A percentile compares a stretch with the other conserved stretches of the same genome.
Evolutionary conservation across 495 filamentous ascomycete genomes (phyloP).

Genomic region (Cercophora newfieldiana): DNA sequence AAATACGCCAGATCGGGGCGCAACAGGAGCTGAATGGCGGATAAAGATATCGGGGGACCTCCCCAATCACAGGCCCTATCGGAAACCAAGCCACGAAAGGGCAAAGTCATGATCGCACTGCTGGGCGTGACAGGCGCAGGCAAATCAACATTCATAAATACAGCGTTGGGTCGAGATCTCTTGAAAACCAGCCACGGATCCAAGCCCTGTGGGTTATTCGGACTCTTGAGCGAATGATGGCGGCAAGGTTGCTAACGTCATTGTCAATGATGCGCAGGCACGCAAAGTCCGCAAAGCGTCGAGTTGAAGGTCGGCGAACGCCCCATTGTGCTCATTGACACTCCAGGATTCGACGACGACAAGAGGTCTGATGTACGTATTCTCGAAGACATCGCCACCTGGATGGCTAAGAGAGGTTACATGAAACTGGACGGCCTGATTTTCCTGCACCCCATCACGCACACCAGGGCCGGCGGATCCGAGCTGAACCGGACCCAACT

Average conservation of each 20-base stretch:
- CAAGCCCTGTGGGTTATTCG: neutral
- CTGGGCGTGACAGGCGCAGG: constrained; percentile 1
- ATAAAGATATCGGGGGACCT: too few species aligned
- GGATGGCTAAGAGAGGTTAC: constrained; percentile 4
- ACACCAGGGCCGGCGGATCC: neutral
- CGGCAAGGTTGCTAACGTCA: neutral
- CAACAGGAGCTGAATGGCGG: too few species aligned
- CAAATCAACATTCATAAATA: neutral
- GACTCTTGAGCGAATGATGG: neutral
- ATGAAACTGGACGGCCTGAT: neutral
- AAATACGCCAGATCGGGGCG: too few species aligned
- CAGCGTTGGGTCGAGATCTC: neutral
- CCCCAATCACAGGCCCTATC: too few species aligned
- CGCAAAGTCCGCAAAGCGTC: neutral
- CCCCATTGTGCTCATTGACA: neutral
- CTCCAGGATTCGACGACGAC: neutral
- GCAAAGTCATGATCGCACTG: neutral
- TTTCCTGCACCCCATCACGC: neutral
- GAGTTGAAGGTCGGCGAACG: neutral
- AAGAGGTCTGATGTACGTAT: neutral
- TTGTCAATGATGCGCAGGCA: neutral
- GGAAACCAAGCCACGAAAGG: too few species aligned
- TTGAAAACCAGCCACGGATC: neutral
- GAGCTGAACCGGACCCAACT: constrained; percentile 2
- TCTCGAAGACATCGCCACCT: neutral